Conservation (phyloP, 768 basidiomycete species). For the Agrocybe chaxingu region DNA sequence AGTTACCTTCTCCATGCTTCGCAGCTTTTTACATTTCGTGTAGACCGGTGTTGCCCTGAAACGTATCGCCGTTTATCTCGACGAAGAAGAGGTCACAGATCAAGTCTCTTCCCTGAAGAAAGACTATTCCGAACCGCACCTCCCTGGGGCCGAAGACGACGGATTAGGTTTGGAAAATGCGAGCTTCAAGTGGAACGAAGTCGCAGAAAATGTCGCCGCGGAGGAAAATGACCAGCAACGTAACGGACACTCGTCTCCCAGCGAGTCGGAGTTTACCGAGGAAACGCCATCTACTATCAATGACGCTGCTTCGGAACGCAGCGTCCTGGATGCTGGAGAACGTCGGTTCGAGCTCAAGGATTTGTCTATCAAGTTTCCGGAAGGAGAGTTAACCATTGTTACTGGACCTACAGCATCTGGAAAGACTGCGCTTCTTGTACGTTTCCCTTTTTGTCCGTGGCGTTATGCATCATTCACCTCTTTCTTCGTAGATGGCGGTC, state of each 20-base stretch:
- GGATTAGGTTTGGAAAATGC: conserved; percentile 59
- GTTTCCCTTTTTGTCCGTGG: conserved; percentile 15
- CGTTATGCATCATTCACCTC: neutral
- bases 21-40: neutral
- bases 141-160: conserved; percentile 28
- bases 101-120: conserved; percentile 67
- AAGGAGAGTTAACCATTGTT: conserved; percentile 65
- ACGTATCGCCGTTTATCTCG: conserved; percentile 64
- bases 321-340: conserved; percentile 29
- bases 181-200: conserved; percentile 61
- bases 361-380: conserved; percentile 67
- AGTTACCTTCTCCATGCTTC: neutral
- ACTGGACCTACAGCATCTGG: conserved; percentile 81
- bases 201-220: conserved; percentile 22
- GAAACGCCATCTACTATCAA: conserved; percentile 21
- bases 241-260: conserved; percentile 8
- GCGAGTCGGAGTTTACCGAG: conserved; percentile 13
- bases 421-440: conserved; percentile 74
- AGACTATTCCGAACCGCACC: conserved; percentile 22
- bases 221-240: conserved; percentile 20
- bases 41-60: conserved; percentile 63
- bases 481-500: conserved; percentile 51
- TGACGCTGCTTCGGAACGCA: conserved; percentile 16
- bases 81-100: conserved; percentile 66
- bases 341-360: conserved; percentile 66